A percentile compares a stretch with the other conserved stretches of the same genome.
Evolutionary conservation across 495 filamentous ascomycete species (phyloP).

Genomic region (Talaromyces trachyspermus): DNA sequence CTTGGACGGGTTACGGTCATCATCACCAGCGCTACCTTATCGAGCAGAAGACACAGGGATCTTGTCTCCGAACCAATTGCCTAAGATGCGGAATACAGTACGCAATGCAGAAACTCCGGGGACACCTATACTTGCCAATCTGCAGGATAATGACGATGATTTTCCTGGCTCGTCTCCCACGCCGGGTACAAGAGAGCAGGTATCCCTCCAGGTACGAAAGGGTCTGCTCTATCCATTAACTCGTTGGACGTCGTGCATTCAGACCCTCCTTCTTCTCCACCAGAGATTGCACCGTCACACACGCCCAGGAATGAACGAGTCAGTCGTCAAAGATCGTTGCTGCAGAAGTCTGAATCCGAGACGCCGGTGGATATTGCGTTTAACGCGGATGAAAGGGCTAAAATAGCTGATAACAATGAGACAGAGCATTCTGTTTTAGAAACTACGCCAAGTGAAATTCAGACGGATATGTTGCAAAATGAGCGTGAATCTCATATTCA

Average conservation of each 20-base stretch:
- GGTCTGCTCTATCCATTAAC: constrained; percentile 13
- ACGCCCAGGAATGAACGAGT: background rate
- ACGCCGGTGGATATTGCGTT: background rate
- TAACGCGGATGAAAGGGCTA: background rate
- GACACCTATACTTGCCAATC: constrained; percentile 42
- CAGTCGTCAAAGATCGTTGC: background rate
- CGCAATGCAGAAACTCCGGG: constrained; percentile 25
- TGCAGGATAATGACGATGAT: constrained; percentile 44
- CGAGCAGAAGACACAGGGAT: constrained; percentile 26
- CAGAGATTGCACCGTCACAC: constrained; percentile 20
- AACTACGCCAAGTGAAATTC: constrained; percentile 1
- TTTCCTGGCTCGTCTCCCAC: constrained; percentile 81
- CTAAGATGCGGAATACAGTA: constrained; percentile 17
- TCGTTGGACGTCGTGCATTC: constrained; percentile 13
- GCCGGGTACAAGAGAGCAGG: constrained; percentile 44
- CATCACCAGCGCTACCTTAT: constrained; percentile 31
- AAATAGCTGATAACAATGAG: constrained; percentile 6
- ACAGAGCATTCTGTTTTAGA: background rate
- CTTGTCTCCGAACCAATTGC: constrained; percentile 30
- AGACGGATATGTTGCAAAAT: background rate
- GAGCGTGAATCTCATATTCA: background rate
- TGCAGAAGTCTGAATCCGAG: constrained; percentile 15
- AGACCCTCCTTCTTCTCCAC: constrained; percentile 37
- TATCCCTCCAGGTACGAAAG: constrained; percentile 19
- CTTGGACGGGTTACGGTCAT: constrained; percentile 63